phyloP scores from a whole-genome alignment of 2,329 filamentous ascomycete genomes.

The Neofusicoccum sp. region DNA sequence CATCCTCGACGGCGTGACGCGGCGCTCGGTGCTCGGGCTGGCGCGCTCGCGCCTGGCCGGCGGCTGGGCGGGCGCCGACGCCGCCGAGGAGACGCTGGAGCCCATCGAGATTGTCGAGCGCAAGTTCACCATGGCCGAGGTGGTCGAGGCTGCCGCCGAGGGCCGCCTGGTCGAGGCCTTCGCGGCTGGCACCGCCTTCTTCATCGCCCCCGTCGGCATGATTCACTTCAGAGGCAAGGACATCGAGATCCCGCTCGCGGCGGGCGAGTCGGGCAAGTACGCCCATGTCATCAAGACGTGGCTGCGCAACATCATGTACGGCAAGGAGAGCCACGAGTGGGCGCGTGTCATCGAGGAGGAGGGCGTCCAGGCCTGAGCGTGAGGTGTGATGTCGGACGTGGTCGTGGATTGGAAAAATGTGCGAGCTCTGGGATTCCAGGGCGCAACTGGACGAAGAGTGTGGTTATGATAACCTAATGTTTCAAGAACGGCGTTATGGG shows the following conservation, averaged over 20 bases:
- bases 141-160: slow-evolving; percentile 71
- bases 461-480: too few relatives aligned
- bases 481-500: too few relatives aligned
- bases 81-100: slow-evolving; percentile 36
- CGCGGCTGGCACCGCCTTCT: slow-evolving; percentile 77
- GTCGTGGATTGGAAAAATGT: too few relatives aligned
- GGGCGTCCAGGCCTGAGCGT: neutral
- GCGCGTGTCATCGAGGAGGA: slow-evolving; percentile 48
- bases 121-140: slow-evolving; percentile 78
- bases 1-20: slow-evolving; percentile 87
- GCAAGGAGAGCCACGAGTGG: slow-evolving; percentile 50
- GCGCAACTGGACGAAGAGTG: too few relatives aligned
- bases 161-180: slow-evolving; percentile 83
- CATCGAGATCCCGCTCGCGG: slow-evolving; percentile 44
- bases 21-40: slow-evolving; percentile 76
- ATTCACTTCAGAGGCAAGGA: slow-evolving; percentile 51
- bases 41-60: slow-evolving; percentile 62
- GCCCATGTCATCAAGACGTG: slow-evolving; percentile 48
- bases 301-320: slow-evolving; percentile 55
- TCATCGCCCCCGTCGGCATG: slow-evolving; percentile 49
- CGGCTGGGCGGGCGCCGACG: slow-evolving; percentile 27
- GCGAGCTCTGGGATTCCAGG: too few relatives aligned
- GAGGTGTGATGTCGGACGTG: too few relatives aligned
- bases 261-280: slow-evolving; percentile 46
- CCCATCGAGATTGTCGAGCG: slow-evolving; percentile 74